Evolutionary conservation across 2,329 filamentous ascomycete genomes (phyloP), one percentile per base, ranked within the genome.

Genomic region (Rutstroemia sydowiana): DNA sequence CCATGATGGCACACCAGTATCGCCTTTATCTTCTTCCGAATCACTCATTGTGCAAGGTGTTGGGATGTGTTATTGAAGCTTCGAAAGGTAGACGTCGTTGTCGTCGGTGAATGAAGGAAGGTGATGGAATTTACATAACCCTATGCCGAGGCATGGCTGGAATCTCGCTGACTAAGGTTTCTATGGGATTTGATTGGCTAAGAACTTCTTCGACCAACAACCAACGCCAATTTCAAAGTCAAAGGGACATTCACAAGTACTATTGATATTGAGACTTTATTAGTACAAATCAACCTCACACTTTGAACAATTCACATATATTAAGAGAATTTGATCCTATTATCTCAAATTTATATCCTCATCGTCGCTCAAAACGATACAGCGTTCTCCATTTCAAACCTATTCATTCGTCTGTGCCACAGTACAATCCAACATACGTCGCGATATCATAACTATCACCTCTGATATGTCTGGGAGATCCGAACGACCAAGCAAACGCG

Each of bases 401-500:
- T 16, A 30, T 16, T 16, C 8, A 43, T 37, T 36, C 10, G 34
- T 28, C 16, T 36, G 28, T 54, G 42, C 43, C 31, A 51, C 36
- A 47, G 21, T 14, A 14, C 16, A 40, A 40, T 31, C 50, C 31
- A 58, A 31, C 45, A 21, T 18, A 8, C 14, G 34, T 37, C 11
- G 13, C n/a, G n/a, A 13, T 18, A 16, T 14, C 28, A 20, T 37
- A 39, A 41, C 16, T 20, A 21, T 21, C 37, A n/a, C n/a, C 30
- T 7, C 30, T 43, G 53, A 28, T 32, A 64, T 65, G 63, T 56
- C 61, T 21, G 56, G 56, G 43, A 57, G 53, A 44, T 46, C 50
- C 21, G 61, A 60, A 9, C 54, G 61, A 47, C 57, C 60, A 53
- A 61, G 55, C 57, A 64, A 64, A 54, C 60, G 57, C 39, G 18